Base-by-base conservation (phyloP, 768 basidiomycete species). In the Lentinula raphanica region DNA sequence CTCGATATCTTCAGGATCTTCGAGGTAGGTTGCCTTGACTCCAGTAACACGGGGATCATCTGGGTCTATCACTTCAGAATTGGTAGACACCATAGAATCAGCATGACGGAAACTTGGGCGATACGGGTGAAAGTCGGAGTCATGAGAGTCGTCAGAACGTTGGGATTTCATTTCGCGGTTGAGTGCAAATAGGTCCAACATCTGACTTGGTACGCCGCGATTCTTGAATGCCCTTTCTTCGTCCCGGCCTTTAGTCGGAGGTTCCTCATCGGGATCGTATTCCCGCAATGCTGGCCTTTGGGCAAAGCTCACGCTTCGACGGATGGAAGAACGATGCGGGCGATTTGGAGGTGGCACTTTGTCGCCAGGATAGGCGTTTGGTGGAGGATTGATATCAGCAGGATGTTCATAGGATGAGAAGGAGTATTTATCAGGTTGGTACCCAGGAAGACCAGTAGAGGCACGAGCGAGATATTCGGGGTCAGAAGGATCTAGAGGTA, bases 31-130 rank as follows among this genome's bases (percentile, higher is more conserved):
- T 54, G 75, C 76, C 62, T 69, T 75, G 29, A 79, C 69, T 5
- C 86, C 86, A 44, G 85, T 89, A 23, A 90, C 73, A 42, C 79
- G 76, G 50, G 88, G 88, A 69, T 92, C 89, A 62, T 92, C 87
- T 17, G 82, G 79, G 66, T 92, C 90, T 38, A 87, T 69, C 7
- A 80, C 57, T 15, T 86, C 81, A 19, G 82, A 83, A 48, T 75
- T 68, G 49, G 72, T 68, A 27, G 82, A 85, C 35, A 68, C 69
- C 60, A 72, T 73, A 1, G 85, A 83, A 60, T 79, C 73, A 25
- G 59, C 60, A 31, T 81, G 75, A 27, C 71, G 67, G 63, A 74
- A 70, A 49, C 65, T 63, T 35, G 66, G 62, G 51, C 68, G 69
- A 36, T 56, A 64, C 49, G 61, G 64, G 28, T 65, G 65, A 49